Evolutionary conservation across 495 filamentous ascomycete species (phyloP), one percentile per base, ranked within the genome.

Genomic region (Trypethelium eluteriae): DNA sequence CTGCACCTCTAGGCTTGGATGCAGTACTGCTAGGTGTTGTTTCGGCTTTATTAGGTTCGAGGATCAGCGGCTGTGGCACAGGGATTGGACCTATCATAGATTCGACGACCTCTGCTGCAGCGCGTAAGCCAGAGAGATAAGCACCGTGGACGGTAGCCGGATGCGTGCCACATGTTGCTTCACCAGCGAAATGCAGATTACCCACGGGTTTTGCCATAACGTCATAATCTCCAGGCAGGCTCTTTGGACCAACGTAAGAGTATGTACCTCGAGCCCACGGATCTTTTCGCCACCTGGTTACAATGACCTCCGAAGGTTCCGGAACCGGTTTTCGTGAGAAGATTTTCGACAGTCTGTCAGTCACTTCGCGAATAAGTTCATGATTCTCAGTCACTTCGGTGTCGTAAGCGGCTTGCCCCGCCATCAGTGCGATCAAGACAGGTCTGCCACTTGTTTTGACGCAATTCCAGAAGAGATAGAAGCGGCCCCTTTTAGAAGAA

Each of bases 391-490:
- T 88, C 53, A 78, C 79, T 76, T 99, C 94, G 1, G 91, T 89
- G 68, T 96, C 86, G 67, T 88, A 86, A 38, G 93, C 95, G n/a
- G 94, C 89, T 71, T 98, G 89, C 25, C 94, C 94, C 50, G 93
- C 92, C 95, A 99, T 97, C 39, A 99, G 84, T 18, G 92, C 95
- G 56, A 97, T 84, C 18, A 98, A 79, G 3, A 90, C 88, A 3
- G 94, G 94, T 39, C 92, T 81, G 5, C 94, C 94, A 62, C 89
- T 91, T 2, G 90, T 95, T 67, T 91, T 89, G 66, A 91, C 86
- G 66, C 91, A 89, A 73, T 99, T 98, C 85, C 96, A 98, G 84
- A 96, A 97, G 70, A 98, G 84, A 72, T 97, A 99, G 79, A 94
- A 96, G 10, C 93, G 87, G 18, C 94, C 94, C 65, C 88, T 81